phyloP scores from a whole-genome alignment of 148 eudicot genomes.

The Nyssa sinensis region DNA sequence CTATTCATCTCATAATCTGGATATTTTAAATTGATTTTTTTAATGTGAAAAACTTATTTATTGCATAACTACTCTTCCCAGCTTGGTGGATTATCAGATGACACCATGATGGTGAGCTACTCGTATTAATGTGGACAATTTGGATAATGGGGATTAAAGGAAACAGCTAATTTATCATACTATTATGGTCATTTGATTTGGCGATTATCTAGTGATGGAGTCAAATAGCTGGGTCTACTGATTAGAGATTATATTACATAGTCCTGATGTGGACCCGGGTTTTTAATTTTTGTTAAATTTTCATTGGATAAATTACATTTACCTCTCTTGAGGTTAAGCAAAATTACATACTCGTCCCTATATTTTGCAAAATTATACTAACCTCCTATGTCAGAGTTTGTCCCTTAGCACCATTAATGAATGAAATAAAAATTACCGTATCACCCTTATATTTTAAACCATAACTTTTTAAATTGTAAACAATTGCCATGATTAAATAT shows the following conservation, averaged over 20 bases:
- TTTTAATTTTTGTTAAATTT: background rate
- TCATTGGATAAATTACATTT: too few relatives aligned
- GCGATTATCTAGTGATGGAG: background rate
- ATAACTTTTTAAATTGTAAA: too few relatives aligned
- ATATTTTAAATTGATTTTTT: background rate
- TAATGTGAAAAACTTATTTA: background rate
- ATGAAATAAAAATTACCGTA: too few relatives aligned
- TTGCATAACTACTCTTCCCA: background rate
- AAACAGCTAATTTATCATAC: background rate
- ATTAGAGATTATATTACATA: background rate
- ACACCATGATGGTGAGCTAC: background rate
- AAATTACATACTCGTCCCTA: too few relatives aligned
- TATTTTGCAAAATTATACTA: too few relatives aligned
- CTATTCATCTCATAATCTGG: background rate
- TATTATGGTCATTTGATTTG: background rate
- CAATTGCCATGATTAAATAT: too few relatives aligned
- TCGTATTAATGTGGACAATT: background rate
- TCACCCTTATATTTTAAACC: too few relatives aligned
- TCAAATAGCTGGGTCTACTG: background rate
- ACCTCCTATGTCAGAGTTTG: too few relatives aligned
- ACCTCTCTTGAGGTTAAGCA: too few relatives aligned
- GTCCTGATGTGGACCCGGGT: background rate
- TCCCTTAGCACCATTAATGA: too few relatives aligned
- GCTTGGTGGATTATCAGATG: slow-evolving; percentile 3
- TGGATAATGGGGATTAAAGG: background rate